phyloP scores from a whole-genome alignment of 2,329 filamentous ascomycete genomes.

The Fusarium tricinctum region DNA sequence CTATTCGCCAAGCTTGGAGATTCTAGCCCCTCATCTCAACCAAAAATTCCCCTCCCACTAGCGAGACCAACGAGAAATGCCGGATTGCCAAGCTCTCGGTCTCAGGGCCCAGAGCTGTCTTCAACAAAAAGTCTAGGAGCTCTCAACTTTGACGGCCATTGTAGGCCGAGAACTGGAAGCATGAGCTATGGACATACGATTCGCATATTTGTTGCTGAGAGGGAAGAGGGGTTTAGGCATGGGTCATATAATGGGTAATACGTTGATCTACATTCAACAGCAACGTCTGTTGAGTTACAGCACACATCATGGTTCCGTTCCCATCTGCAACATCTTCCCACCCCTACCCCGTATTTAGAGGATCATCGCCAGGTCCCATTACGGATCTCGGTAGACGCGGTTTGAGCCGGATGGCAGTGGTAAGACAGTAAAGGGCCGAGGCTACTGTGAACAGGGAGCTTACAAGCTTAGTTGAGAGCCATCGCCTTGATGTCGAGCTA shows the following conservation, averaged over 20 bases:
- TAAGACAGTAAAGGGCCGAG: conserved; percentile 31
- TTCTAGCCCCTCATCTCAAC: conserved; percentile 30
- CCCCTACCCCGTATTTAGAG: conserved; percentile 10
- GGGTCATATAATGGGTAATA: background rate
- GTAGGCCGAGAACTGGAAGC: conserved; percentile 22
- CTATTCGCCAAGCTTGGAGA: background rate
- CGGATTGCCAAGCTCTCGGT: conserved; percentile 40
- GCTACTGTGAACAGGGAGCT: conserved; percentile 13
- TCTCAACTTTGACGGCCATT: conserved; percentile 1
- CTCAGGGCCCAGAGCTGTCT: conserved; percentile 9
- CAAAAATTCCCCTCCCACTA: conserved; percentile 28
- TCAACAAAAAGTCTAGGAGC: conserved; percentile 35
- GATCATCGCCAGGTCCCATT: conserved; percentile 15
- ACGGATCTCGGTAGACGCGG: conserved; percentile 33
- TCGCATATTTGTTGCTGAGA: background rate
- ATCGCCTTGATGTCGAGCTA: background rate
- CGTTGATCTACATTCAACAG: conserved; percentile 3
- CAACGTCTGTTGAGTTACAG: conserved; percentile 23
- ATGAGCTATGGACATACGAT: conserved; percentile 5
- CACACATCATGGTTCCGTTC: conserved; percentile 1
- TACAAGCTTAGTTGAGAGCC: conserved; percentile 10
- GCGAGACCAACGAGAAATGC: conserved; percentile 44
- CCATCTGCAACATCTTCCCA: background rate
- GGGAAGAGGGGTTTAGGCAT: background rate
- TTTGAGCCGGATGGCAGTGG: conserved; percentile 30